These are phyloP conservation scores for Geranomyces michiganensis DNA, from an alignment of 192 early-diverging fungal species.

Conservation along the genomic window DNA sequence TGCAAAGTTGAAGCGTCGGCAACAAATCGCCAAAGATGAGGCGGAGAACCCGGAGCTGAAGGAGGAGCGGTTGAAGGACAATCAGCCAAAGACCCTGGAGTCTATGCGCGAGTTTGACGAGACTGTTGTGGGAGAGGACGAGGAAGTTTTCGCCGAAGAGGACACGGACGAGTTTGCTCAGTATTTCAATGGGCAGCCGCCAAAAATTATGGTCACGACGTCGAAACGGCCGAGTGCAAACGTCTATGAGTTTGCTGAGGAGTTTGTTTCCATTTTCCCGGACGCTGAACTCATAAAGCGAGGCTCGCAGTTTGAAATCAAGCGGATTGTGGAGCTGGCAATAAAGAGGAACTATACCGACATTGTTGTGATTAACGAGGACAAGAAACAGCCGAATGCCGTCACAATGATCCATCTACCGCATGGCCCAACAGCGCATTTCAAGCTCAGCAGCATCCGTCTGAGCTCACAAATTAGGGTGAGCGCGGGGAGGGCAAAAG, in stretches of 20 bases:
- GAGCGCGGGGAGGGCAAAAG: conserved; percentile 19
- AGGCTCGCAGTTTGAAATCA: conserved; percentile 82
- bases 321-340: conserved; percentile 89
- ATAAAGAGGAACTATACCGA: conserved; percentile 91
- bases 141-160: conserved; percentile 51
- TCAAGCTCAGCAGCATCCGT: conserved; percentile 83
- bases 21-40: conserved; percentile 77
- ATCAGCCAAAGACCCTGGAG: conserved; percentile 91
- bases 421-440: conserved; percentile 95
- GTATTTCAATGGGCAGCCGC: conserved; percentile 85
- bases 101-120: conserved; percentile 92
- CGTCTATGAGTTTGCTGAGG: conserved; percentile 84
- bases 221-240: conserved; percentile 55
- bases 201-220: conserved; percentile 95
- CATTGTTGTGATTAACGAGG: conserved; percentile 91
- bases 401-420: conserved; percentile 94
- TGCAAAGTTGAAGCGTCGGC: conserved; percentile 73
- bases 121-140: conserved; percentile 71
- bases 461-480: conserved; percentile 73
- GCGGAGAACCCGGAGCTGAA: conserved; percentile 80
- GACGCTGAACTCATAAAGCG: conserved; percentile 88
- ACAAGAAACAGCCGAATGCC: conserved; percentile 86
- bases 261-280: conserved; percentile 89
- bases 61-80: conserved; percentile 83
- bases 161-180: conserved; percentile 69